Conservation (phyloP, 2,329 filamentous ascomycete genomes). For the Penicillium sp. region DNA sequence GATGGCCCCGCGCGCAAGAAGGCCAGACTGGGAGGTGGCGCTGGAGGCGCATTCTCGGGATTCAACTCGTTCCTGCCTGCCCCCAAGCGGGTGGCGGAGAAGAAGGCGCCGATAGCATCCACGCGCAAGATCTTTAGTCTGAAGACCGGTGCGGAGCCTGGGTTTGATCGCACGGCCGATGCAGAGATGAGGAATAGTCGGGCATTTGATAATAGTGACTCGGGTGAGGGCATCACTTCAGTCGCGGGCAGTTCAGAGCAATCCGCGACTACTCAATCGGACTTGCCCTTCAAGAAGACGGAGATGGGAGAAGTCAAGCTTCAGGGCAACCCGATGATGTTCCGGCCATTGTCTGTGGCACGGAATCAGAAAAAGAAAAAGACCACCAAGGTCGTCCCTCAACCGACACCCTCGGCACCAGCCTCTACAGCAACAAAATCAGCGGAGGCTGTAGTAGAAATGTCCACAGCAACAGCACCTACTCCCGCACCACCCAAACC, state of each 20-base stretch:
- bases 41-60: conserved; percentile 72
- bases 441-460: conserved; percentile 20
- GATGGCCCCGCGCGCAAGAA: conserved; percentile 73
- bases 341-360: conserved; percentile 84
- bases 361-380: conserved; percentile 76
- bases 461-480: conserved; percentile 27
- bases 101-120: conserved; percentile 44
- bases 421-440: background rate
- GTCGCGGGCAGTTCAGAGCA: conserved; percentile 33
- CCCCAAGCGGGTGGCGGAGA: conserved; percentile 66
- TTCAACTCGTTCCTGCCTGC: conserved; percentile 88
- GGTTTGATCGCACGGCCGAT: conserved; percentile 71
- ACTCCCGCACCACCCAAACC: conserved; percentile 42
- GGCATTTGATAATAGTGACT: conserved; percentile 40
- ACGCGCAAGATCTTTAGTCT: conserved; percentile 69
- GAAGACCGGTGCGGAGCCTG: conserved; percentile 82
- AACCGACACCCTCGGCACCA: conserved; percentile 25
- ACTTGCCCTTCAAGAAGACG: conserved; percentile 19
- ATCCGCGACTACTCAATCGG: conserved; percentile 12
- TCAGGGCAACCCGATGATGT: conserved; percentile 82
- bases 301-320: conserved; percentile 53
- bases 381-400: conserved; percentile 40
- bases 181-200: conserved; percentile 43
- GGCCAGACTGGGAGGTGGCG: conserved; percentile 64
- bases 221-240: conserved; percentile 41